A percentile compares a stretch with the other conserved stretches of the same genome.
phyloP scores from a whole-genome alignment of 495 filamentous ascomycete genomes.

The Astrocystis sublimbata region DNA sequence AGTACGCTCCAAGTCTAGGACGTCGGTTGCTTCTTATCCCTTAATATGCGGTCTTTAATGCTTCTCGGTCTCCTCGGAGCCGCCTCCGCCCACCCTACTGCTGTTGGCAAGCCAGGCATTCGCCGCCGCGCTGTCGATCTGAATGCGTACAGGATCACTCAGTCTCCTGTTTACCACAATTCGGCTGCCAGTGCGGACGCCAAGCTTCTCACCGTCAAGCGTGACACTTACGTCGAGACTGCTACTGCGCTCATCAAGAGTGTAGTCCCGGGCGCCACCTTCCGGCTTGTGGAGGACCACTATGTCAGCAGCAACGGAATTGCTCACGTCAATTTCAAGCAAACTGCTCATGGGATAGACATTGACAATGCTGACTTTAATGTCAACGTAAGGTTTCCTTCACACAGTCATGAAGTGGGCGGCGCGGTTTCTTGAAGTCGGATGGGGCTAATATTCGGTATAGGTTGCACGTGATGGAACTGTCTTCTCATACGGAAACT shows the following conservation, averaged over 20 bases:
- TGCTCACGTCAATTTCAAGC: constrained; percentile 55
- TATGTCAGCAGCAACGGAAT: constrained; percentile 50
- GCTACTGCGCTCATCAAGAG: constrained; percentile 37
- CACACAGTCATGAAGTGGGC: too few relatives aligned
- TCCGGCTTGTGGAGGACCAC: constrained; percentile 46
- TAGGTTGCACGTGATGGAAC: constrained; percentile 41
- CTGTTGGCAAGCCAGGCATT: constrained; percentile 24
- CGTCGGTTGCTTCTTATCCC: constrained; percentile 17
- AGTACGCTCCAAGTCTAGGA: not conserved
- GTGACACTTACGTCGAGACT: constrained; percentile 34
- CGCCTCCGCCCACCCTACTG: constrained; percentile 27
- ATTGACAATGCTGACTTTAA: constrained; percentile 60
- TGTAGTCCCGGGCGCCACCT: constrained; percentile 30
- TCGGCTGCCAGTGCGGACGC: constrained; percentile 21
- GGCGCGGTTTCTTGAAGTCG: not conserved
- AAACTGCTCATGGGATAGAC: constrained; percentile 53
- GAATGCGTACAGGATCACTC: constrained; percentile 33
- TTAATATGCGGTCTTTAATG: constrained; percentile 34
- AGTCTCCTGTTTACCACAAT: constrained; percentile 32
- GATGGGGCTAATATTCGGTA: constrained; percentile 17
- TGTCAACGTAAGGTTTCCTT: constrained; percentile 47
- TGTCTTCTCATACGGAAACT: constrained; percentile 49
- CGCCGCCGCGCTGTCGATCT: constrained; percentile 37
- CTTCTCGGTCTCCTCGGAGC: constrained; percentile 38
- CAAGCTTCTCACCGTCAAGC: constrained; percentile 27